Percentiles rank a stretch among this genome's conserved stretches.
phyloP scores from a whole-genome alignment of 768 basidiomycete species.

The Mycena maculata region DNA sequence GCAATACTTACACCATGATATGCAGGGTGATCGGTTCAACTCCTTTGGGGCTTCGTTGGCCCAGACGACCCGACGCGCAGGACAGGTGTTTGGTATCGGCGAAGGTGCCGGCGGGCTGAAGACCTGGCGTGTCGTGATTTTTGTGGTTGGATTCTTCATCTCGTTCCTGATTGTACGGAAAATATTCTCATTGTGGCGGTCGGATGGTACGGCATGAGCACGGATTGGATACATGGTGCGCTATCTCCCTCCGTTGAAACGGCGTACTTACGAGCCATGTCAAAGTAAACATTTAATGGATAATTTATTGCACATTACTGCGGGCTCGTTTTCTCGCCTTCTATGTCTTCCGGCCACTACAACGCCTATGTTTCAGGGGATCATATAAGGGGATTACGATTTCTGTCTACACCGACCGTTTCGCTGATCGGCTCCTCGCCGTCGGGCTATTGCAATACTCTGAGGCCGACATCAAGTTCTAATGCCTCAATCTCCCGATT shows the following conservation, averaged over 20 bases:
- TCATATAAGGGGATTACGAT: too few relatives aligned
- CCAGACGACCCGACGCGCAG: conserved; percentile 76
- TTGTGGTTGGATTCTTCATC: conserved; percentile 67
- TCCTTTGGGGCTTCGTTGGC: conserved; percentile 71
- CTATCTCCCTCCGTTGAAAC: not conserved
- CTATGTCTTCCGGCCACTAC: too few relatives aligned
- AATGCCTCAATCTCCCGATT: too few relatives aligned
- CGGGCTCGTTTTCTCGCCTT: too few relatives aligned
- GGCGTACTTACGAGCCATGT: not conserved
- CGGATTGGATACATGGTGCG: conserved; percentile 17
- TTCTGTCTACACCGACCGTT: too few relatives aligned
- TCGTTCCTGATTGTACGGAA: conserved; percentile 67
- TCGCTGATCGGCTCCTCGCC: too few relatives aligned
- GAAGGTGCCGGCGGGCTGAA: conserved; percentile 69
- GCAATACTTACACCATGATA: conserved; percentile 7
- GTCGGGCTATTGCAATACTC: too few relatives aligned
- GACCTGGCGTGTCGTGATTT: conserved; percentile 74
- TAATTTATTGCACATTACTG: conserved; percentile 2
- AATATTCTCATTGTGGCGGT: conserved; percentile 60
- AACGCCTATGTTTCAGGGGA: too few relatives aligned
- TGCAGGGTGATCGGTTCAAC: conserved; percentile 73
- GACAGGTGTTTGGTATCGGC: conserved; percentile 76
- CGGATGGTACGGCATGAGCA: conserved; percentile 11
- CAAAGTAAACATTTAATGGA: conserved; percentile 16
- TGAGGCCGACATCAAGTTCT: too few relatives aligned